These are phyloP conservation scores for Populus simonii DNA, from an alignment of 345 rosid species.

Conservation along the genomic window DNA sequence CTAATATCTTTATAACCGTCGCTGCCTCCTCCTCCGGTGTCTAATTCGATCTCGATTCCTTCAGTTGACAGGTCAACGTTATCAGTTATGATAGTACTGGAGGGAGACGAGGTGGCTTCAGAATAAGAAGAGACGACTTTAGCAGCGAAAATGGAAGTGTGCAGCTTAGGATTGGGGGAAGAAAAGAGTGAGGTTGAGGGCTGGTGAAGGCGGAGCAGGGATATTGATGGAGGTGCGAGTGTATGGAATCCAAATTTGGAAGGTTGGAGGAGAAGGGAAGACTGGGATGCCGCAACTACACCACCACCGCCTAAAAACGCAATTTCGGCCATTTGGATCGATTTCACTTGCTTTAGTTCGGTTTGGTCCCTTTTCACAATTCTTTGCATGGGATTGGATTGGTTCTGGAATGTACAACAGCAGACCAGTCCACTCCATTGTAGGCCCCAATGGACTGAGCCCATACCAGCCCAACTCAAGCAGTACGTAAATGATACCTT, in stretches of 20 bases:
- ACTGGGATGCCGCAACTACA: conserved; percentile 17
- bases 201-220: neutral
- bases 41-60: conserved; percentile 29
- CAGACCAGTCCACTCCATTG: neutral
- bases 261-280: conserved; percentile 33
- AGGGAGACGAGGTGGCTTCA: conserved; percentile 13
- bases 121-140: conserved; percentile 27
- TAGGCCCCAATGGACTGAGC: neutral
- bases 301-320: conserved; percentile 13
- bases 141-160: conserved; percentile 14
- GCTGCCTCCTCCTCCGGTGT: conserved; percentile 17
- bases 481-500: too few species aligned
- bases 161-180: neutral
- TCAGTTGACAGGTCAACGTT: conserved; percentile 22
- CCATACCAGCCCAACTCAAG: neutral
- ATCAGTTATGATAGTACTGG: conserved; percentile 2
- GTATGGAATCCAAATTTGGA: conserved; percentile 25
- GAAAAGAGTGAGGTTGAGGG: conserved; percentile 3
- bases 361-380: neutral
- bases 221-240: neutral
- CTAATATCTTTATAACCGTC: conserved; percentile 11
- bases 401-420: neutral
- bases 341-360: neutral
- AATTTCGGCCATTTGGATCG: conserved; percentile 27
- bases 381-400: neutral